Evolutionary conservation across 192 early-diverging fungal genomes (phyloP).

Genomic region (Allomyces arbusculus): DNA sequence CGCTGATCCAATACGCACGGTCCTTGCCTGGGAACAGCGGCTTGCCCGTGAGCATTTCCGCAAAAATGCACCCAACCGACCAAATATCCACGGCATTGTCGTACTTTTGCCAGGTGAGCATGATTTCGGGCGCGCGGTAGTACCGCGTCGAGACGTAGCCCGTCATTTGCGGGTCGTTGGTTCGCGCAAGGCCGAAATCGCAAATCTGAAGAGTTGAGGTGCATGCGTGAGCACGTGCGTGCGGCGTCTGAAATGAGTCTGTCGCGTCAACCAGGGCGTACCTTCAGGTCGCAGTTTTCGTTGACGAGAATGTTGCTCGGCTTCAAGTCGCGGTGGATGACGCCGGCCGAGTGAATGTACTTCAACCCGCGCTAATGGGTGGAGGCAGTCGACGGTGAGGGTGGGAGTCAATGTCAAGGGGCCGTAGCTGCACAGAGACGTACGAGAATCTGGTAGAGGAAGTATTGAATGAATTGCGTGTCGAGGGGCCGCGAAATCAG

Average conservation of each 20-base stretch:
- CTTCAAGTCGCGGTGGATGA: conserved; percentile 84
- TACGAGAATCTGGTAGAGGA: conserved; percentile 84
- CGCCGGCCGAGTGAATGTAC: conserved; percentile 89
- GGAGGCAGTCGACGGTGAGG: neutral
- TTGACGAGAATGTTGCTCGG: conserved; percentile 93
- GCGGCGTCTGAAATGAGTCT: neutral
- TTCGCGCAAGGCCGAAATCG: conserved; percentile 89
- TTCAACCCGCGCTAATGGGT: conserved; percentile 50
- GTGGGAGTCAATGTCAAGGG: neutral
- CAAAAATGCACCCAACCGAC: conserved; percentile 86
- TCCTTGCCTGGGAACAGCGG: conserved; percentile 90
- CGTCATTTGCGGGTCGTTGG: conserved; percentile 90
- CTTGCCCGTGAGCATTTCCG: conserved; percentile 89
- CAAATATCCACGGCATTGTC: conserved; percentile 90
- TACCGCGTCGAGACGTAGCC: conserved; percentile 94
- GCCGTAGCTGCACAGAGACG: conserved; percentile 7
- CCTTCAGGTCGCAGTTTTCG: conserved; percentile 91
- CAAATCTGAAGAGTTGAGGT: conserved; percentile 37
- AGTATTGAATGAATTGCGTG: conserved; percentile 92
- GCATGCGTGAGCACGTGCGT: neutral
- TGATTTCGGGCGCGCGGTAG: conserved; percentile 95
- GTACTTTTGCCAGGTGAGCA: conserved; percentile 95
- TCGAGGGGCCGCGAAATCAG: conserved; percentile 74
- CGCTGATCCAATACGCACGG: conserved; percentile 29
- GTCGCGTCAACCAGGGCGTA: neutral